These are phyloP conservation scores for Lachancea meyersii DNA, from an alignment of 805 yeast species.

Conservation along the genomic window DNA sequence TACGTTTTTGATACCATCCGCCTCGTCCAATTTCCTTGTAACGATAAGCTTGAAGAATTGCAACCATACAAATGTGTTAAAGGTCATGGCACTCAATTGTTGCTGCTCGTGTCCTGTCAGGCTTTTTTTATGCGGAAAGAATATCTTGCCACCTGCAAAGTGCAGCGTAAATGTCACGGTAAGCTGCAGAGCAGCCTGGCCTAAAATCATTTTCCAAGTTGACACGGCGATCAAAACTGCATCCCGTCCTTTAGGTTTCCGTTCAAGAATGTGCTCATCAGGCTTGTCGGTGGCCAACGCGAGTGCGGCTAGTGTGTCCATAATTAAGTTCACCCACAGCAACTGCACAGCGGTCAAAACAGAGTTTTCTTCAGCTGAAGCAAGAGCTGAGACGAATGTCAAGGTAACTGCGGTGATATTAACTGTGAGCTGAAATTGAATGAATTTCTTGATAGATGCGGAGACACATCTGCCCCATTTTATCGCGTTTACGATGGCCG, in stretches of 20 bases:
- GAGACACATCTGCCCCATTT: slow-evolving; percentile 99
- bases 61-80: slow-evolving; percentile 95
- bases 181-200: slow-evolving; percentile 77
- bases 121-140: slow-evolving; percentile 35
- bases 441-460: slow-evolving; percentile 86
- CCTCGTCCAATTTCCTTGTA: slow-evolving; percentile 85
- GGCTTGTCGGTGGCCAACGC: slow-evolving; percentile 98
- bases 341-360: slow-evolving; percentile 96
- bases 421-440: slow-evolving; percentile 95
- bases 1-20: slow-evolving; percentile 55
- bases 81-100: slow-evolving; percentile 76
- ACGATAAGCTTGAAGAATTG: slow-evolving; percentile 92
- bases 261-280: slow-evolving; percentile 66
- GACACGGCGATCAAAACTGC: slow-evolving; percentile 78
- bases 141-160: slow-evolving; percentile 65
- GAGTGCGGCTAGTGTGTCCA: slow-evolving; percentile 97
- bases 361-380: slow-evolving; percentile 68
- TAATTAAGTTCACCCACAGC: slow-evolving; percentile 93
- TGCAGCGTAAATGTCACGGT: slow-evolving; percentile 72
- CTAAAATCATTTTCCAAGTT: slow-evolving; percentile 98
- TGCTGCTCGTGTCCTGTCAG: slow-evolving; percentile 42
- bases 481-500: slow-evolving; percentile 92
- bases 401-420: slow-evolving; percentile 93
- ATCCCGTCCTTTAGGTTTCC: slow-evolving; percentile 77
- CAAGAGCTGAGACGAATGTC: slow-evolving; percentile 91